Base-by-base conservation (phyloP, 202 grass and related monocot species). In the Bolboschoenoplectus hybrid region DNA sequence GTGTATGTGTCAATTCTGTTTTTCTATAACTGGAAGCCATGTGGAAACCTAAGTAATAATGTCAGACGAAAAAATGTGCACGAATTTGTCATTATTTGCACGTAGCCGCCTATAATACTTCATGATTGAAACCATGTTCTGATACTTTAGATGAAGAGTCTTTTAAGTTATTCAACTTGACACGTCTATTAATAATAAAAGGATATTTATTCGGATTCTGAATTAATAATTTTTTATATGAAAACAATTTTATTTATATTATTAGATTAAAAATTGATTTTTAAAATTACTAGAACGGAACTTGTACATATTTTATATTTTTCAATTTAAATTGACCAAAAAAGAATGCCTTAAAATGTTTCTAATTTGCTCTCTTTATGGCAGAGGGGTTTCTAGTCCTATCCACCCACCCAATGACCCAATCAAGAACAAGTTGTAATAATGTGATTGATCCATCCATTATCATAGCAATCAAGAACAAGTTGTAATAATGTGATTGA, bases 1-100 rank as follows among this genome's bases (percentile, higher is more conserved):
- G 13, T 78, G 50, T 50, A 11, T 17, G 26, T 26, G 26, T 26
- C 26, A 50, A 50, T 74, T 74, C 2, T 32, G 69, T 32, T 73
- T 26, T 73, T 73, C n/a, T 49, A 46, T 49, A 72, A 72, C 39
- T 8, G 38, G 13, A 72, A 0, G 7, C 3, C 68, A 19, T n/a
- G 68, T 72, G 41, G 68, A 20, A 47, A 72, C 68, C 68, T 72
- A 72, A 10, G 26, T 26, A 26, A 52, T 5, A 72, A 47, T 72
- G 67, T 7, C 66, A 68, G 26, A 68, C 10, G 40, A 71, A 71
- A 71, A 26, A 66, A 71, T 45, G 39, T 71, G 36, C 36, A 72
- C 19, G 4, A 1, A 66, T 12, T 66, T 38, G 32, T 11, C 63
- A 12, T 66, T 35, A 36, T 66, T 66, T 66, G 63, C 63, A 32